A percentile compares a stretch with the other conserved stretches of the same genome.
Conservation (phyloP, 2,329 filamentous ascomycete genomes). For the Verruconis gallopava region DNA sequence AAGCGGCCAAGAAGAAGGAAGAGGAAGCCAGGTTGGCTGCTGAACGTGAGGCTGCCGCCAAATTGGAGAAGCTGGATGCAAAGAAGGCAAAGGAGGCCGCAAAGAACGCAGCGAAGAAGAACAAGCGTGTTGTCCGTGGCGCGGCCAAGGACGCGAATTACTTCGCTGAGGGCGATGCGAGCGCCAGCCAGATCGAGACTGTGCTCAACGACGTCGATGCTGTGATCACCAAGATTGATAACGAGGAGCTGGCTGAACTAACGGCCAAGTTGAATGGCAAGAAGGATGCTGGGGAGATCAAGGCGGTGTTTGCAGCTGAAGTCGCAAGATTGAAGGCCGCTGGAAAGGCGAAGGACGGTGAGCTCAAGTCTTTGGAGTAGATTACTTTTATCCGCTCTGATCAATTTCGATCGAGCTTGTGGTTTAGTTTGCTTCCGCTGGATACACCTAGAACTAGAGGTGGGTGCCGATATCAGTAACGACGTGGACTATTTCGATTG, state of each 20-base stretch:
- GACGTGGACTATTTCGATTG: no score
- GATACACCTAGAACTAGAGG: background rate
- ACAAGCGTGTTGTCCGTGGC: slow-evolving; percentile 91
- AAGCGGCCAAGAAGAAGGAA: slow-evolving; percentile 69
- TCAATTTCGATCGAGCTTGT: background rate
- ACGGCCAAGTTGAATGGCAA: slow-evolving; percentile 66
- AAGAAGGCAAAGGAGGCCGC: slow-evolving; percentile 99
- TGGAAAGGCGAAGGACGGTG: slow-evolving; percentile 77
- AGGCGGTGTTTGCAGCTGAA: slow-evolving; percentile 67
- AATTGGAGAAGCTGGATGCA: slow-evolving; percentile 64
- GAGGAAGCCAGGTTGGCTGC: slow-evolving; percentile 68
- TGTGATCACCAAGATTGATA: slow-evolving; percentile 75
- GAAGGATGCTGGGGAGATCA: slow-evolving; percentile 74
- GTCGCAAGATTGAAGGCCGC: slow-evolving; percentile 63
- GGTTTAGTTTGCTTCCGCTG: background rate
- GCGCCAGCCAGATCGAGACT: slow-evolving; percentile 65
- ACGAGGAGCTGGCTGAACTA: slow-evolving; percentile 77
- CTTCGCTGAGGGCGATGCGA: slow-evolving; percentile 59
- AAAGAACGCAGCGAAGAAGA: slow-evolving; percentile 99
- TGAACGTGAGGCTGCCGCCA: slow-evolving; percentile 77
- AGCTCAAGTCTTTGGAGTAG: slow-evolving; percentile 46
- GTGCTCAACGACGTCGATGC: slow-evolving; percentile 78
- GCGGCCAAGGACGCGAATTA: slow-evolving; percentile 98
- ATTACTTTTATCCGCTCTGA: no score
- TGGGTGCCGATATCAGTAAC: no score